Base-by-base conservation (phyloP, 192 early-diverging fungal species). In the Dissophora ornata region DNA sequence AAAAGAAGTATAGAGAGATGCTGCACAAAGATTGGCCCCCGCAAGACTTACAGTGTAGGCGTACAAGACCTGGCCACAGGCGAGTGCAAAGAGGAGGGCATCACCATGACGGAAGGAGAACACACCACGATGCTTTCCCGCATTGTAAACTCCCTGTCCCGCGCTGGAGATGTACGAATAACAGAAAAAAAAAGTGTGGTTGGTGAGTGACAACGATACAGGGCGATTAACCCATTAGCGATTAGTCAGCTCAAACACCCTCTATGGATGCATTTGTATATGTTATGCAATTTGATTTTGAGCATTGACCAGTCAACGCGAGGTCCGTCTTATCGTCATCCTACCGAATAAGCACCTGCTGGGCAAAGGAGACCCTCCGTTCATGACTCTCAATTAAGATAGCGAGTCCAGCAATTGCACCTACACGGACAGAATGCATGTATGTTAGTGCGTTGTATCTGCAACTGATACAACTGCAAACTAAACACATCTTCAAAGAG, bases 11-110 rank as follows among this genome's bases (percentile, higher is more conserved):
- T n/a, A n/a, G n/a, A n/a, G n/a, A n/a, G n/a, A n/a, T n/a, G n/a
- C n/a, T n/a, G n/a, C n/a, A n/a, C n/a, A n/a, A n/a, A n/a, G n/a
- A n/a, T n/a, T n/a, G n/a, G n/a, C n/a, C n/a, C n/a, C n/a, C n/a
- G n/a, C n/a, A n/a, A n/a, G n/a, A 52, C 80, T 80, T 86, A 88
- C 86, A 22, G 85, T 86, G 48, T 88, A 88, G 16, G 82, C 85
- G 68, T 88, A 88, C 29, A 86, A 46, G 30, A 88, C 81, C 55
- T 88, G 87, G 13, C 66, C 87, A 57, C 71, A 84, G 15, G 85
- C 74, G 8, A 88, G 50, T 16, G 79, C 78, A 69, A 88, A 88
- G 26, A 88, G 58, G 21, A 85, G 45, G 51, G 85, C 75, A 59
- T 85, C 87, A 16, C 85, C 85, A 79, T 88, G 79, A 57, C 83